Conservation (phyloP, 305 asterid genomes). For the Caryopteris hybrid region DNA sequence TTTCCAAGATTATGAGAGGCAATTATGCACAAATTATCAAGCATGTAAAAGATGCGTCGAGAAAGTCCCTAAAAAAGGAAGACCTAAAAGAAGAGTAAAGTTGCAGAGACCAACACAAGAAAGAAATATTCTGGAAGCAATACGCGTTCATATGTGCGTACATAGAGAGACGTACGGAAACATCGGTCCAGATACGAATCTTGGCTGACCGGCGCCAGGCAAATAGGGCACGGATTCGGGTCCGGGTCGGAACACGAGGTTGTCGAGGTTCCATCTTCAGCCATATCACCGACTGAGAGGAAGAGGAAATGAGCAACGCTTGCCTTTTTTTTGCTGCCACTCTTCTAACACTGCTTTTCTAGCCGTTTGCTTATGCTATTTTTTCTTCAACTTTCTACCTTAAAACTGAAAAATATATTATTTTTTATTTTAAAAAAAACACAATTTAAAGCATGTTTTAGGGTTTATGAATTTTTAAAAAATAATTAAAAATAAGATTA, state of each 20-base stretch:
- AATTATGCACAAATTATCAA: not conserved
- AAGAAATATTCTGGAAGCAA: not conserved
- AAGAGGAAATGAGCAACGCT: not conserved
- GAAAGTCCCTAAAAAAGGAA: not conserved
- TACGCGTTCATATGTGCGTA: not conserved
- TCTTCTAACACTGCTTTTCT: too few relatives aligned
- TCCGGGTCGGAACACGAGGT: constrained; percentile 29
- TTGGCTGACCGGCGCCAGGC: constrained; percentile 39
- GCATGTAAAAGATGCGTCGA: not conserved
- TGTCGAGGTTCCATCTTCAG: constrained; percentile 24
- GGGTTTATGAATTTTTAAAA: too few relatives aligned
- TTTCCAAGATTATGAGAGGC: not conserved
- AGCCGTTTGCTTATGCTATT: too few relatives aligned
- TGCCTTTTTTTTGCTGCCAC: too few relatives aligned
- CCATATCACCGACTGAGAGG: constrained; percentile 20
- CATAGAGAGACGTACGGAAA: constrained; percentile 48
- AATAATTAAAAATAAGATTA: too few relatives aligned
- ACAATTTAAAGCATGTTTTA: too few relatives aligned
- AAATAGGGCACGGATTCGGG: constrained; percentile 61
- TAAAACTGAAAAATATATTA: too few relatives aligned
- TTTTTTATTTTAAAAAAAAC: too few relatives aligned
- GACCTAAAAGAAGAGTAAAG: not conserved
- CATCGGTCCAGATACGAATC: constrained; percentile 69
- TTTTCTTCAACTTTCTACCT: too few relatives aligned
- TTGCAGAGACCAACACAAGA: not conserved